phyloP scores from a whole-genome alignment of 2,329 filamentous ascomycete genomes.

The Boeremia lycopersici region DNA sequence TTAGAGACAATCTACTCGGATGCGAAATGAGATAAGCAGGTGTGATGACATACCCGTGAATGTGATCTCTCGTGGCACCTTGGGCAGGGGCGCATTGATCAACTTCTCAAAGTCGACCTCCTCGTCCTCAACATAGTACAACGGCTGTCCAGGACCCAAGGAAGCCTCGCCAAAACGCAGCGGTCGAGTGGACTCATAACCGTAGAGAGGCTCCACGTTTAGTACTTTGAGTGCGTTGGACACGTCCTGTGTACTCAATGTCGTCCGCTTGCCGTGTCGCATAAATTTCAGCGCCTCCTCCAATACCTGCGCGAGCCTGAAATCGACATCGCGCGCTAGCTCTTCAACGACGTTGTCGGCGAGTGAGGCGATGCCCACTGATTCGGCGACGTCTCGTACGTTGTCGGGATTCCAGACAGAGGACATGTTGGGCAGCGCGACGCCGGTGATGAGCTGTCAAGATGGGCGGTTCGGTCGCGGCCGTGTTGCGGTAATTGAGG shows the following conservation, averaged over 20 bases:
- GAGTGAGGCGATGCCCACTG: constrained; percentile 82
- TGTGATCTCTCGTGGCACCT: constrained; percentile 89
- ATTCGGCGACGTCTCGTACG: constrained; percentile 93
- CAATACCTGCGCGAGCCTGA: constrained; percentile 89
- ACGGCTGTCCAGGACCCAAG: constrained; percentile 86
- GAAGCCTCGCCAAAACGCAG: constrained; percentile 93
- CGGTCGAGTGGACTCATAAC: constrained; percentile 90
- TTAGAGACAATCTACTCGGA: constrained; percentile 13
- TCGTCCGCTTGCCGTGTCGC: constrained; percentile 86
- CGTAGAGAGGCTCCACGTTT: constrained; percentile 93
- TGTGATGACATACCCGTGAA: constrained; percentile 72
- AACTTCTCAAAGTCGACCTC: constrained; percentile 99
- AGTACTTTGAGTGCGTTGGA: constrained; percentile 83
- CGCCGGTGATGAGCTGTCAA: constrained; percentile 19
- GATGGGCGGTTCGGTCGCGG: constrained; percentile 16
- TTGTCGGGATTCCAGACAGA: constrained; percentile 96
- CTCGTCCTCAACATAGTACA: constrained; percentile 98
- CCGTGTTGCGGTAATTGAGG: constrained; percentile 18
- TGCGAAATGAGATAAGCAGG: not conserved
- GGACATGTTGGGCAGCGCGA: constrained; percentile 31
- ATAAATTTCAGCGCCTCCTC: constrained; percentile 96
- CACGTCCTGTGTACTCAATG: constrained; percentile 86
- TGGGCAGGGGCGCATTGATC: constrained; percentile 93
- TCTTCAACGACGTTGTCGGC: constrained; percentile 86
- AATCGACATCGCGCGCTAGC: constrained; percentile 92